Base-by-base conservation (phyloP, 192 early-diverging fungal genomes). In the Mortierella hygrophila region DNA sequence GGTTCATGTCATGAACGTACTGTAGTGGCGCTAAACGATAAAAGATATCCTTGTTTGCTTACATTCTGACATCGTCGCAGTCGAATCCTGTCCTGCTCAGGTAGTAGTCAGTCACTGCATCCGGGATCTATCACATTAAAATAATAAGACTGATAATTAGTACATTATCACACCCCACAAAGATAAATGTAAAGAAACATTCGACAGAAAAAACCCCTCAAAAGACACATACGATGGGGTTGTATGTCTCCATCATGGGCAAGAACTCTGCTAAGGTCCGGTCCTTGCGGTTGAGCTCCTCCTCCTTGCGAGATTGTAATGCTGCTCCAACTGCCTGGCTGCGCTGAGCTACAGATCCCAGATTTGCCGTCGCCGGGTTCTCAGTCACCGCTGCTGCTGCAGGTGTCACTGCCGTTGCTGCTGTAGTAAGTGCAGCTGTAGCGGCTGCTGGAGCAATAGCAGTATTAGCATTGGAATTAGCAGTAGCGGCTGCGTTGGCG, bases 81-180 rank as follows among this genome's bases (percentile, higher is more conserved):
- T 95, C 92, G 75, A 97, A 94, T n/a, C 96, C 96, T 20, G 94
- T 93, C 57, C 91, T 87, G 72, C 91, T 89, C 16, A 97, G 83
- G 80, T 97, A 97, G 83, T 99, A 97, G 82, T 99, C 97, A 16
- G 97, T 97, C 18, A 98, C 94, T 37, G 96, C 94, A 80, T 98
- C 98, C 47, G 97, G 97, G 68, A 97, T 97, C 94, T 96, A 83
- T 37, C n/a, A 44, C 15, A 75, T 18, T 16, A 41, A 65, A 40
- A 72, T 11, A 60, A 76, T 49, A 44, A 74, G 41, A 32, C 37
- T 35, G 54, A 10, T 3, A 54, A 68, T 47, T 63, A 52, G 38
- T 6, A 38, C 37, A 47, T 10, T 32, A 5, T 4, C 49, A 13
- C 7, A 63, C 46, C 1, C 1, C 69, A 74, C 0, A 55, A 80